Evolutionary conservation across 177 flowering plant species (phyloP).

Genomic region (Vitis hybrid): DNA sequence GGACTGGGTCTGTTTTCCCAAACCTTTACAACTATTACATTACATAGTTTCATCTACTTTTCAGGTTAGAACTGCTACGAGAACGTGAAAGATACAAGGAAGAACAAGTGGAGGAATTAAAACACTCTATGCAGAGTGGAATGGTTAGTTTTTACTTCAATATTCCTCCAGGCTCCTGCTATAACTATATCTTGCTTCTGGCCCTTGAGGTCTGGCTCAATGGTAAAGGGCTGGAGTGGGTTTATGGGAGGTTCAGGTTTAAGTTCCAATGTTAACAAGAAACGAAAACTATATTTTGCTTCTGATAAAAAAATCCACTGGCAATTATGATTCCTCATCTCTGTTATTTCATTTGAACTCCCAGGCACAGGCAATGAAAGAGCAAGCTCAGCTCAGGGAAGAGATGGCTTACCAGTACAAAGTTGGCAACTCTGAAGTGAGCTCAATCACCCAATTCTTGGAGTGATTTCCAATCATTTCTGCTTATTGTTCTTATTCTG

Average conservation of each 20-base stretch:
- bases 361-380: conserved; percentile 99
- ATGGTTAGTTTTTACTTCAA: conserved; percentile 46
- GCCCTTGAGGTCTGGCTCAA: no score
- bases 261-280: no score
- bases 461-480: neutral
- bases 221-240: no score
- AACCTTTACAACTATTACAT: neutral
- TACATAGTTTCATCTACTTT: conserved; percentile 6
- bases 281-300: no score
- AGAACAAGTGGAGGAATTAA: conserved; percentile 65
- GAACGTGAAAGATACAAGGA: conserved; percentile 88
- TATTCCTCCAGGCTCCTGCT: no score
- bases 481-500: neutral
- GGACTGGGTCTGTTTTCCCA: no score
- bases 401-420: conserved; percentile 92
- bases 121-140: conserved; percentile 86
- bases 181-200: no score
- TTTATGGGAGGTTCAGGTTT: no score
- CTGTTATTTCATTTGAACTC: neutral
- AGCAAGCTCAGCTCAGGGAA: conserved; percentile 86
- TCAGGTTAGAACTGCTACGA: conserved; percentile 69
- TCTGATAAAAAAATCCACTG: no score
- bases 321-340: neutral
- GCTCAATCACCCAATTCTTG: neutral
- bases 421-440: conserved; percentile 90